Percentiles rank a stretch among this genome's conserved stretches.
These are phyloP conservation scores for Trichoderma guizhouense DNA, from an alignment of 2,329 filamentous ascomycete species.

Conservation along the genomic window DNA sequence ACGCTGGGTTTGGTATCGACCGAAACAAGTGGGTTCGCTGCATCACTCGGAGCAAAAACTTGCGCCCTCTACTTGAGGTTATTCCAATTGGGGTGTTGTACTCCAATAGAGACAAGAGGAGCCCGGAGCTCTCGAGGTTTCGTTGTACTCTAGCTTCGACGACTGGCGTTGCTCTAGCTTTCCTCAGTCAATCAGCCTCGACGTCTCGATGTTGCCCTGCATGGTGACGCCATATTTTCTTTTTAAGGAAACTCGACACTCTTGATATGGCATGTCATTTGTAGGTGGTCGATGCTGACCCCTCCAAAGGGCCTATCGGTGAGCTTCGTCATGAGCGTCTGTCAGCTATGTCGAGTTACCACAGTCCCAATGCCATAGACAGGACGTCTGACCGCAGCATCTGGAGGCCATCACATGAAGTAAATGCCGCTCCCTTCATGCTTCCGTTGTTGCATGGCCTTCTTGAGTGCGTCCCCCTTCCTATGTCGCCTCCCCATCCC, in stretches of 20 bases:
- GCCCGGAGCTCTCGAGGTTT: neutral
- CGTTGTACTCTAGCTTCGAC: neutral
- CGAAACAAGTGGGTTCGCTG: neutral
- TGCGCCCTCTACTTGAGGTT: neutral
- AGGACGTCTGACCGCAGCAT: neutral
- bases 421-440: neutral
- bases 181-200: neutral
- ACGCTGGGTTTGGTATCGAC: neutral
- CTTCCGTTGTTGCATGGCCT: neutral
- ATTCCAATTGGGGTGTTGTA: neutral
- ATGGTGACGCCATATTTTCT: slow-evolving; percentile 14
- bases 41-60: neutral
- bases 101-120: neutral
- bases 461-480: neutral
- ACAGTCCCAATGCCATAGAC: neutral
- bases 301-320: neutral
- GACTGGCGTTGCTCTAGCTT: neutral
- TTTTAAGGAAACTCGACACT: neutral
- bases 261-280: neutral
- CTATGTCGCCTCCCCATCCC: neutral
- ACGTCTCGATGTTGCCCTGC: neutral
- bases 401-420: neutral
- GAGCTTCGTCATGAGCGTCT: neutral
- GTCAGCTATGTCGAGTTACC: neutral
- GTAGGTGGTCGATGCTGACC: neutral